Base-by-base conservation (phyloP, 2,329 filamentous ascomycete genomes). In the Huntiella savannae region DNA sequence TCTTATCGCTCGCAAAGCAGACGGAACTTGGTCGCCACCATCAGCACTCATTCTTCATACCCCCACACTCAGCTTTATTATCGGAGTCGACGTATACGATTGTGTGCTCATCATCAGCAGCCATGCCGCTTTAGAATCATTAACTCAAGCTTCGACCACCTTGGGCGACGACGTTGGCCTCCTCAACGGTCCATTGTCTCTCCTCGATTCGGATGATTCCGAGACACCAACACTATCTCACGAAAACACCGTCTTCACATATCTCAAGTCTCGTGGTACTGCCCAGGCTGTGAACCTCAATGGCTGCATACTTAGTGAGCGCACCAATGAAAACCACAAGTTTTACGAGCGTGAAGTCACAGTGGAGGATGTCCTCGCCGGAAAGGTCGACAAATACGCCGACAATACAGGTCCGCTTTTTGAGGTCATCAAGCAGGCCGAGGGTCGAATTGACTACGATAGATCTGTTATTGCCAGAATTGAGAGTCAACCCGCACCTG, bases 81-180 rank as follows among this genome's bases (percentile, higher is more conserved):
- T 87, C 4, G 88, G 87, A 2, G 81, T 94, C 36, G 88, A 96
- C 58, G 86, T 95, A 32, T 96, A 95, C 66, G 88, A 96, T 60
- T 94, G 87, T 57, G 82, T 96, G 11, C 72, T 95, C 6, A 82
- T 95, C 33, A 87, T 95, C 58, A 95, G 93, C 63, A 86, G 82
- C 39, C 75, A 82, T 40, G 73, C 83, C 48, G 85, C 86, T 5
- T 66, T 96, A 40, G 82, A 94, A 53, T 76, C 82, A 1, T 92
- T 95, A 57, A 85, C 82, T 33, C 79, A 77, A 49, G 66, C 88
- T 3, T 74, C 80, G 45, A 77, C 85, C 47, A 91, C 82, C 0
- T 65, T 96, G 2, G 87, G 87, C 4, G 78, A 81, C 40, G 85
- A 94, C 58, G 71, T 93, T 45, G 79, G 75, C 51, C 75, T 85